Evolutionary conservation across 345 rosid species (phyloP), one percentile per base, ranked within the genome.

Genomic region (Bruguiera gymnorhiza): DNA sequence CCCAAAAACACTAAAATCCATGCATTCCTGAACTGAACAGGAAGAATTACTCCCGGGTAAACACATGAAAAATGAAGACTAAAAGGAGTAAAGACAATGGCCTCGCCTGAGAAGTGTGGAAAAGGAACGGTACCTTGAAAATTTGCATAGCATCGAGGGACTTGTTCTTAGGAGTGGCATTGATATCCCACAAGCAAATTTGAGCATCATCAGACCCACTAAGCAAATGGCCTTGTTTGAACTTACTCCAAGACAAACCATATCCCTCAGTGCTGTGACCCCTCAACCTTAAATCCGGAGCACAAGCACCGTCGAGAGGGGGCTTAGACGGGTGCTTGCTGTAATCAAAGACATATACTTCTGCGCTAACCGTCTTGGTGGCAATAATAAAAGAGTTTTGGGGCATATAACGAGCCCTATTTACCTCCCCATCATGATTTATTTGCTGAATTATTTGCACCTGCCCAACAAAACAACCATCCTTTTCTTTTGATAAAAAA

Each of bases 151-250:
- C 99, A 72, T 96, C 98, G 6, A 96, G 89, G 66, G 83, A 13
- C 77, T 86, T 90, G 80, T 89, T 96, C 76, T 88, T 89, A 8
- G 93, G 93, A 62, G 91, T 72, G 15, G 84, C 85, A 70, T 88
- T 90, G 65, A 90, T 85, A 75, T 96, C 99, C 99, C 99, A 96
- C 71, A 96, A 71, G 77, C 99, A 96, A 71, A 96, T 90, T 80
- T 96, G 99, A 69, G 99, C 94, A 75, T 96, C 99, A 79, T 96
- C 98, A 65, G 98, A 90, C 60, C 98, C 98, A 69, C 99, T 96
- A 20, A 96, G 94, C 78, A 96, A 74, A 81, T 92, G 90, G 23
- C 98, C 99, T 50, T 83, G 81, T 87, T 88, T 96, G 78, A 89
- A 92, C 86, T 84, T 92, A 70, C 97, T 92, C 98, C 99, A 96